A percentile compares a stretch with the other conserved stretches of the same genome.
phyloP scores from a whole-genome alignment of 352 stramenopile species.

The Plasmopara halstedii region DNA sequence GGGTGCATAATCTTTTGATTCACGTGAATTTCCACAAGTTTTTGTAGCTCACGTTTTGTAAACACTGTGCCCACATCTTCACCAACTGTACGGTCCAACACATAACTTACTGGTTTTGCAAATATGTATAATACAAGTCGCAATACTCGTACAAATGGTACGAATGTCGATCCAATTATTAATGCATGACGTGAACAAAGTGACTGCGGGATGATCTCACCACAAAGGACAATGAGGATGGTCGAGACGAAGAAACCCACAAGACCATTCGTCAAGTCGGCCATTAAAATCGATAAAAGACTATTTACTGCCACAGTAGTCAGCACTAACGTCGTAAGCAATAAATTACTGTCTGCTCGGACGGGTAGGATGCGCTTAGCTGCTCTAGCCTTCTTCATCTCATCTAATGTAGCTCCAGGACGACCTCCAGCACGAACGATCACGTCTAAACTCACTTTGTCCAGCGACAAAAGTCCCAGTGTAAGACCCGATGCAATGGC shows the following conservation, averaged over 20 bases:
- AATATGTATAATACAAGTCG: conserved; percentile 88
- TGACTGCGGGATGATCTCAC: conserved; percentile 90
- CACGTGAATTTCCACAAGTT: conserved; percentile 96
- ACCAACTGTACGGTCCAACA: conserved; percentile 90
- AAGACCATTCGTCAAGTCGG: conserved; percentile 80
- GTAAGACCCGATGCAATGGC: conserved; percentile 94
- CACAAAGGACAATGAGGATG: conserved; percentile 92
- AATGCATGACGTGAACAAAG: conserved; percentile 92
- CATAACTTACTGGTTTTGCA: conserved; percentile 83
- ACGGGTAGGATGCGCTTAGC: conserved; percentile 81
- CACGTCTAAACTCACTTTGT: conserved; percentile 95
- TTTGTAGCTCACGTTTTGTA: conserved; percentile 87
- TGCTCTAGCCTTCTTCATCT: conserved; percentile 38
- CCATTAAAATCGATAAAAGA: conserved; percentile 95
- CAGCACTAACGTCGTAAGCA: conserved; percentile 96
- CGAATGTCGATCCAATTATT: conserved; percentile 38
- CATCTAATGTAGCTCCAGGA: conserved; percentile 45
- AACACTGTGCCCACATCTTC: conserved; percentile 95
- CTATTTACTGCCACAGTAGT: conserved; percentile 97
- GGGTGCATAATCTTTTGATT: conserved; percentile 86
- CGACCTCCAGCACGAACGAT: conserved; percentile 88
- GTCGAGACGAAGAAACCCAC: conserved; percentile 94
- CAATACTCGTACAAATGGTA: conserved; percentile 92
- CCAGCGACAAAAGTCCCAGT: conserved; percentile 94
- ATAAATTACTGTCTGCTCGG: conserved; percentile 90